These are phyloP conservation scores for Ogataea neopini DNA, from an alignment of 805 yeast species.

Conservation along the genomic window DNA sequence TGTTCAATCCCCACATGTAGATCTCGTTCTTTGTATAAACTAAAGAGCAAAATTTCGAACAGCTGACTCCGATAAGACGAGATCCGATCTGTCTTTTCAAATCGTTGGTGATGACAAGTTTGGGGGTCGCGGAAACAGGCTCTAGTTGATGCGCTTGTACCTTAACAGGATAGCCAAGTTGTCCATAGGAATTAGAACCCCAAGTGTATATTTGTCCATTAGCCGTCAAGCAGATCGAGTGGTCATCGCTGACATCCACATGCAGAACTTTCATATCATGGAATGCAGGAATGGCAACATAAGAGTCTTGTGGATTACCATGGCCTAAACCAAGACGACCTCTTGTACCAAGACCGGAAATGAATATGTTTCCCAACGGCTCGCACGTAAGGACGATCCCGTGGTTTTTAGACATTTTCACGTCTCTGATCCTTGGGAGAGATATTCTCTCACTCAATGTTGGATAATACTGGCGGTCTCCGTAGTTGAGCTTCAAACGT, in stretches of 20 bases:
- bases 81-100: conserved; percentile 36
- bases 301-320: conserved; percentile 42
- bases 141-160: conserved; percentile 27
- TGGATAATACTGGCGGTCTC: conserved; percentile 20
- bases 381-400: conserved; percentile 58
- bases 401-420: conserved; percentile 65
- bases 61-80: conserved; percentile 47
- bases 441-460: conserved; percentile 30
- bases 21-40: conserved; percentile 52
- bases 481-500: conserved; percentile 27
- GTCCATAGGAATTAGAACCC: conserved; percentile 75
- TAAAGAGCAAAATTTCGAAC: conserved; percentile 70
- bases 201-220: conserved; percentile 65
- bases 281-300: conserved; percentile 43
- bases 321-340: conserved; percentile 71
- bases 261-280: conserved; percentile 32
- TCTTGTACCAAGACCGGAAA: conserved; percentile 67
- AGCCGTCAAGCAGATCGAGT: conserved; percentile 57
- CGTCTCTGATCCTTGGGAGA: conserved; percentile 47
- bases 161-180: conserved; percentile 55
- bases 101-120: conserved; percentile 43
- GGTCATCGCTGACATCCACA: conserved; percentile 63
- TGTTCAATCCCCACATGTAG: conserved; percentile 74
- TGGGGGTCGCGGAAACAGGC: conserved; percentile 38
- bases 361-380: conserved; percentile 44